phyloP scores from a whole-genome alignment of 1,284 basidiomycete species.

The Rhodotorula sp. region DNA sequence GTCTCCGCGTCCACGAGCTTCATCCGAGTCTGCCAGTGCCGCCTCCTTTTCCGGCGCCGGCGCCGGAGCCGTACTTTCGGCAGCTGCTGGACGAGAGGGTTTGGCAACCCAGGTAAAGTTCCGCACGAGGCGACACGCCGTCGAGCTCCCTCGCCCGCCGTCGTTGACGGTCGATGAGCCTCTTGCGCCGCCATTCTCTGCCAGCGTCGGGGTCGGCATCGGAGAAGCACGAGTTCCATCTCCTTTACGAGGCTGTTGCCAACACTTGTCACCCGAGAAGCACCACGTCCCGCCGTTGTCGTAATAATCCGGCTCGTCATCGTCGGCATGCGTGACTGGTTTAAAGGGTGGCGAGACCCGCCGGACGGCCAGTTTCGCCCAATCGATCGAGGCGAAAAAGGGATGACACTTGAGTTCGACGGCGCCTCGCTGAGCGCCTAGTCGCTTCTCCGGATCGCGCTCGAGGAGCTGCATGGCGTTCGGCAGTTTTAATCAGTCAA shows the following conservation, averaged over 20 bases:
- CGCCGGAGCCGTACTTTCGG: neutral
- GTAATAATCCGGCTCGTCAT: constrained; percentile 30
- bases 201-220: neutral
- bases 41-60: neutral
- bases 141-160: neutral
- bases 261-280: constrained; percentile 26
- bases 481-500: too few species aligned
- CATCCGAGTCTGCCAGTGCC: neutral
- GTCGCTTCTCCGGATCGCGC: constrained; percentile 27
- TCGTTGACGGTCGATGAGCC: neutral
- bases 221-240: neutral
- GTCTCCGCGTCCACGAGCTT: neutral
- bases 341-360: constrained; percentile 37
- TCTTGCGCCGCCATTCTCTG: neutral
- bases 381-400: constrained; percentile 37
- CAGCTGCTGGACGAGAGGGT: neutral
- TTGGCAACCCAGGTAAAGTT: neutral
- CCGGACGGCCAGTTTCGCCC: constrained; percentile 23
- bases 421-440: constrained; percentile 20
- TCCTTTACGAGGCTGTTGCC: neutral
- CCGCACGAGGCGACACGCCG: neutral
- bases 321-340: constrained; percentile 35
- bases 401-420: constrained; percentile 29
- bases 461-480: constrained; percentile 29
- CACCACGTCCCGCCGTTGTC: constrained; percentile 30